phyloP scores from a whole-genome alignment of 2,329 filamentous ascomycete genomes.

The Ceratocystis ficicola region DNA sequence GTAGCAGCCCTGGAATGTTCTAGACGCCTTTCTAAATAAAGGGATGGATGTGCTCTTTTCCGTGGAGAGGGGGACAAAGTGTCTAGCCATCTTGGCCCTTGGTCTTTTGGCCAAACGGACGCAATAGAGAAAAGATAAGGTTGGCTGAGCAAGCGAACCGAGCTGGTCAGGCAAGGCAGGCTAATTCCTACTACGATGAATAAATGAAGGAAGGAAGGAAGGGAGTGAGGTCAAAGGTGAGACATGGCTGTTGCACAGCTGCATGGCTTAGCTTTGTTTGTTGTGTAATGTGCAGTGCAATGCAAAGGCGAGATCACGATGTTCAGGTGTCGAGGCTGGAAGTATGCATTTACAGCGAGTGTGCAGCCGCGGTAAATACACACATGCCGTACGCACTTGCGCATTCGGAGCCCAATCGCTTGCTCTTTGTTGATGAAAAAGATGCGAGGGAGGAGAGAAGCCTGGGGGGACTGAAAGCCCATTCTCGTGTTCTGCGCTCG shows the following conservation, averaged over 20 bases:
- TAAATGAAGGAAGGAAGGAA: not conserved
- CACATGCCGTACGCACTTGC: not conserved
- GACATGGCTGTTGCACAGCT: too few relatives aligned
- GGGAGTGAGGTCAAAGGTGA: not conserved
- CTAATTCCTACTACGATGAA: not conserved
- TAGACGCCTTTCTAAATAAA: not conserved
- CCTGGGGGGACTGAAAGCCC: too few relatives aligned
- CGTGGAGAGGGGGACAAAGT: not conserved
- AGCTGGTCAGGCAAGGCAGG: not conserved
- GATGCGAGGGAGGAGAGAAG: too few relatives aligned
- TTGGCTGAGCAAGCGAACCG: too few relatives aligned
- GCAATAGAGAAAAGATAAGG: too few relatives aligned
- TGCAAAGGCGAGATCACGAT: not conserved
- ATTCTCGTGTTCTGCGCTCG: too few relatives aligned
- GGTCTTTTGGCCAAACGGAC: too few relatives aligned
- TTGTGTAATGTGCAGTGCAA: too few relatives aligned
- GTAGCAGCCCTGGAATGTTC: slow-evolving; percentile 2
- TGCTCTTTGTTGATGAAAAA: too few relatives aligned
- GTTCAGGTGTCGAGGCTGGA: not conserved
- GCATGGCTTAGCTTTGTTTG: too few relatives aligned
- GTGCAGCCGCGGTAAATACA: not conserved
- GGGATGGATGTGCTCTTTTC: not conserved
- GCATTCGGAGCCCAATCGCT: not conserved
- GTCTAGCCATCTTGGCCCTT: too few relatives aligned
- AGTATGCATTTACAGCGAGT: not conserved